Percentiles rank a stretch among this genome's conserved stretches.
phyloP scores from a whole-genome alignment of 805 yeast genomes.

The Isabelozyma rhagii region DNA sequence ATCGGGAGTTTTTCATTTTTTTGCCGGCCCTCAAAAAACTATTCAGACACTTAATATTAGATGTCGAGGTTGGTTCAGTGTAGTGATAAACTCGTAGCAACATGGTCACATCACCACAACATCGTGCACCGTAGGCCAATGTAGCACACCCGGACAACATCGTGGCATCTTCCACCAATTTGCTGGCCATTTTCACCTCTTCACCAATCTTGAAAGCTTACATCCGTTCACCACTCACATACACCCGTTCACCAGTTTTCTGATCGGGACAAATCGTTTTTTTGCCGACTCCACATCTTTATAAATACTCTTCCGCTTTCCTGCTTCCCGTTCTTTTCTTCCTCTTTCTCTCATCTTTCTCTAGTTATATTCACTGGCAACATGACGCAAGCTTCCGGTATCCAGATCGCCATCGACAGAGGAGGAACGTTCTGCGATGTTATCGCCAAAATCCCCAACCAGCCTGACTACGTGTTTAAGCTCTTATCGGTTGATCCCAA shows the following conservation, averaged over 20 bases:
- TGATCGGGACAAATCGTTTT: not conserved
- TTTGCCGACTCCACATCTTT: not conserved
- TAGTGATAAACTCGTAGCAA: too few species aligned
- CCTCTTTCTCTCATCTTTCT: not conserved
- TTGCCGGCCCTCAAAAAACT: not conserved
- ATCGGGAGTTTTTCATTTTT: not conserved
- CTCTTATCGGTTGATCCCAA: slow-evolving; percentile 84
- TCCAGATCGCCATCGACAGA: slow-evolving; percentile 34
- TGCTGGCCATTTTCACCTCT: too few species aligned
- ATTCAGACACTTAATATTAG: too few species aligned
- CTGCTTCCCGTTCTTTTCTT: not conserved
- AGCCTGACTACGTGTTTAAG: slow-evolving; percentile 67
- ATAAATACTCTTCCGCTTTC: not conserved
- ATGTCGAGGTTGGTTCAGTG: too few species aligned
- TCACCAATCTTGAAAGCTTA: too few species aligned
- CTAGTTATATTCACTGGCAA: not conserved
- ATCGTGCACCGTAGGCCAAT: too few species aligned
- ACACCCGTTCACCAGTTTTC: not conserved
- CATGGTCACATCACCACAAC: too few species aligned
- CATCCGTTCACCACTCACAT: too few species aligned
- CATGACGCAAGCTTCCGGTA: slow-evolving; percentile 10
- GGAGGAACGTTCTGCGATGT: slow-evolving; percentile 94
- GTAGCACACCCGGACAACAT: too few species aligned
- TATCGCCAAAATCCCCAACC: slow-evolving; percentile 47
- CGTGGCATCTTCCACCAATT: too few species aligned